Base-by-base conservation (phyloP, 768 basidiomycete species). In the Paxillus involutus region DNA sequence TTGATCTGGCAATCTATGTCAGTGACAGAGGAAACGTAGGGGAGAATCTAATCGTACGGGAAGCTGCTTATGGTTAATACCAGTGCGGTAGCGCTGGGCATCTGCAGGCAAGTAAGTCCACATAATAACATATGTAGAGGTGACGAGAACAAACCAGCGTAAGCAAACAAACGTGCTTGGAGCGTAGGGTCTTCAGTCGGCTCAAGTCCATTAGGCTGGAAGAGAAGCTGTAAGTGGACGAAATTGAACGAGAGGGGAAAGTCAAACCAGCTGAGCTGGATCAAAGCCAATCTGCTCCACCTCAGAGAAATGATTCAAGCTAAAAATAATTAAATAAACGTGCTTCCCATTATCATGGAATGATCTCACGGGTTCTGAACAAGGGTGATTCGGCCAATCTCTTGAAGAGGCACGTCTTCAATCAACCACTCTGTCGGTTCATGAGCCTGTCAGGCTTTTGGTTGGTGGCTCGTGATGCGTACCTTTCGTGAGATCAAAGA, bases 181-280 rank as follows among this genome's bases (percentile, higher is more conserved):
- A 84, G 75, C 40, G 81, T 80, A 1, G 82, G 83, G 65, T 85
- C 83, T 44, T 79, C 80, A 0, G 75, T 76, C 6, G 81, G 73
- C 65, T 80, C 82, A 59, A 74, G 69, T 14, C 75, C 75, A 53
- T 67, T 55, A 11, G 61, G 61, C 61, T 62, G 19, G 39, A 40
- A 10, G 11, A 10, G 19, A 17, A 11, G 16, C 42, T 30, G 39
- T 21, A 16, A 2, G 14, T 21, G 13, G 10, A 30, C 9, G 19
- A 35, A 41, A 21, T 10, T 14, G 26, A 12, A 30, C 14, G 11
- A 35, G 11, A 39, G 12, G 26, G 26, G 17, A 35, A 42, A 24
- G 13, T 17, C 60, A 59, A 42, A 83, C 73, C 65, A 80, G 66
- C 58, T 81, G 79, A 1, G 78, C 73, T 5, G 82, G 82, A 10